A percentile compares a stretch with the other conserved stretches of the same genome.
These are phyloP conservation scores for Mycena pura DNA, from an alignment of 768 basidiomycete genomes.

Conservation along the genomic window DNA sequence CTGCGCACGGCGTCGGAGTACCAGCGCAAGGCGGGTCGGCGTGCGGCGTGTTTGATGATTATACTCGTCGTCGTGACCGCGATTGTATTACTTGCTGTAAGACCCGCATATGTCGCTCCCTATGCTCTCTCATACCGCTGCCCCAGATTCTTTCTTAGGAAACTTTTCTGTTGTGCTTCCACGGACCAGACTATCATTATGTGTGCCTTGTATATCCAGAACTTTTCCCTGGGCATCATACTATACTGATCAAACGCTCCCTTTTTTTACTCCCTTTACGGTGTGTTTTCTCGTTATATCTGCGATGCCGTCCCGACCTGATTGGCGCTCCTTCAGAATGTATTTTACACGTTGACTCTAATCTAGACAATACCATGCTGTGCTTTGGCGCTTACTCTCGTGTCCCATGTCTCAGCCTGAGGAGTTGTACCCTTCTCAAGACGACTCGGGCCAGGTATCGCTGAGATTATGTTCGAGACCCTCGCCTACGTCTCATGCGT, in stretches of 20 bases:
- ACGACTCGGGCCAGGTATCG: too few relatives aligned
- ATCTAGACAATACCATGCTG: too few relatives aligned
- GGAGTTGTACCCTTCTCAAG: too few relatives aligned
- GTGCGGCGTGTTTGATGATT: constrained; percentile 90
- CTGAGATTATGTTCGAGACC: too few relatives aligned
- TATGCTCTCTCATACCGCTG: not conserved
- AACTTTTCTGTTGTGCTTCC: not conserved
- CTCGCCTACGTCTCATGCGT: too few relatives aligned
- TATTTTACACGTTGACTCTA: too few relatives aligned
- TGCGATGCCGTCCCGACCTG: too few relatives aligned
- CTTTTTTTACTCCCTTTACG: not conserved
- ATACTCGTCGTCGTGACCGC: constrained; percentile 84
- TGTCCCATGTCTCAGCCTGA: too few relatives aligned
- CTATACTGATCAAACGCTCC: too few relatives aligned
- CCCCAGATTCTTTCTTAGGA: constrained; percentile 25
- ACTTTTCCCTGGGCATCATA: not conserved
- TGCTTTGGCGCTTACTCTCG: too few relatives aligned
- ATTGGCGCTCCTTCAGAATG: too few relatives aligned
- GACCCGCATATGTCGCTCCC: constrained; percentile 34
- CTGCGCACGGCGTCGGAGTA: constrained; percentile 89
- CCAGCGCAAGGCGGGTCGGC: constrained; percentile 89
- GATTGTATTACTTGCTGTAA: constrained; percentile 89
- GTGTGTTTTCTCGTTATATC: not conserved
- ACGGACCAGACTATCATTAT: too few relatives aligned
- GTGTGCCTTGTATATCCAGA: not conserved